phyloP scores from a whole-genome alignment of 805 yeast species.

The Saccharomycopsis guyanensis region DNA sequence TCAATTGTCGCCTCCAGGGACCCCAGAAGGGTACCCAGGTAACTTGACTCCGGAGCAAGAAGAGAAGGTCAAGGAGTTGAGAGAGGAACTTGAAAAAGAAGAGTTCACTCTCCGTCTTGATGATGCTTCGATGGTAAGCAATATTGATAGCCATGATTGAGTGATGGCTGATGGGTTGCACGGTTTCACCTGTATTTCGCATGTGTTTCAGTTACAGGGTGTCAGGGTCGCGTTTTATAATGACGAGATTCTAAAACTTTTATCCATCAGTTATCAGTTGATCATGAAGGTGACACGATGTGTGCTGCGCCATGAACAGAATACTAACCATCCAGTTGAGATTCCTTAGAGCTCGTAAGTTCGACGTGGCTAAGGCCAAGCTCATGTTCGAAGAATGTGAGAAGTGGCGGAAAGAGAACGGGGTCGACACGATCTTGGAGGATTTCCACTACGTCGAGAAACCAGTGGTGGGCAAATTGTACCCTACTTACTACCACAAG shows the following conservation, averaged over 20 bases:
- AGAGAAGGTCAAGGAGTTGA: conserved; percentile 48
- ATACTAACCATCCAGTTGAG: conserved; percentile 37
- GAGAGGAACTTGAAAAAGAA: conserved; percentile 45
- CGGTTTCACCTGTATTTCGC: no score
- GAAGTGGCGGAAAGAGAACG: conserved; percentile 83
- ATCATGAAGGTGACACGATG: not conserved
- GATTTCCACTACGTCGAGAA: conserved; percentile 94
- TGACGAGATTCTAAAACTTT: no score
- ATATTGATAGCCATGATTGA: no score
- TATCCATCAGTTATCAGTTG: no score
- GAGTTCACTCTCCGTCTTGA: conserved; percentile 79
- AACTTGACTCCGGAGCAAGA: conserved; percentile 64
- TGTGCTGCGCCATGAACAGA: not conserved
- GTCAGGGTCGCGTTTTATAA: no score
- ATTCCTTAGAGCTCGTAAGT: conserved; percentile 92
- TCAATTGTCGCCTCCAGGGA: conserved; percentile 12
- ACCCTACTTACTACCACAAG: conserved; percentile 97
- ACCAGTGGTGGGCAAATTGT: conserved; percentile 76
- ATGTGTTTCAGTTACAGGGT: no score
- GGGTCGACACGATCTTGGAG: conserved; percentile 75
- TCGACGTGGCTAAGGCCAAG: conserved; percentile 70
- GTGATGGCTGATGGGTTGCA: no score
- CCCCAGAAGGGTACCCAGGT: conserved; percentile 69
- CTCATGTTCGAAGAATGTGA: conserved; percentile 84
- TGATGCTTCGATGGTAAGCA: conserved; percentile 60